Evolutionary conservation across 441 rosid genomes (phyloP).

Genomic region (Pelargonium australe): DNA sequence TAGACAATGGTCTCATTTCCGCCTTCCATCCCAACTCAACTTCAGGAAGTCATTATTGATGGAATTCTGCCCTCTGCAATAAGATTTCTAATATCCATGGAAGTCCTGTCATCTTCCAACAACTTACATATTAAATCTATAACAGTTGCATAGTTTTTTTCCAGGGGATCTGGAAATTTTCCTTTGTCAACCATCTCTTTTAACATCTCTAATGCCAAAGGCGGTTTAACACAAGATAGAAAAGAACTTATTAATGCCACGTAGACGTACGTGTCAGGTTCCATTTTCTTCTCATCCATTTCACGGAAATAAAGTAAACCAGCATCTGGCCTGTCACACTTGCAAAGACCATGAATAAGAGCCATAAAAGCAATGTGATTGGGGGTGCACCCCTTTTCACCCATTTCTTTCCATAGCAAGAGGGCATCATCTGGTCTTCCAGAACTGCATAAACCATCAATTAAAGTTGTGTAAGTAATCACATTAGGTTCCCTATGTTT

Average conservation of each 20-base stretch:
- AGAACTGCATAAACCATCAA: conserved; percentile 56
- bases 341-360: conserved; percentile 72
- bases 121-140: conserved; percentile 47
- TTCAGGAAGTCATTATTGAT: conserved; percentile 16
- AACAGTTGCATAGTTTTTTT: conserved; percentile 39
- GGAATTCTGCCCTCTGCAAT: conserved; percentile 42
- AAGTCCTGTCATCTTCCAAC: conserved; percentile 46
- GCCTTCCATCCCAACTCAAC: conserved; percentile 16
- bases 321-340: conserved; percentile 51
- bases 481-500: conserved; percentile 57
- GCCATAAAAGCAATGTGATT: conserved; percentile 59
- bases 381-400: conserved; percentile 38
- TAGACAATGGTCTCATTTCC: conserved; percentile 13
- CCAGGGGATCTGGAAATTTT: conserved; percentile 40
- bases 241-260: conserved; percentile 44
- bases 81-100: conserved; percentile 41
- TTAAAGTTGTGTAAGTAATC: conserved; percentile 60
- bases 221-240: conserved; percentile 34
- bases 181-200: conserved; percentile 55
- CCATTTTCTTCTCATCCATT: conserved; percentile 61
- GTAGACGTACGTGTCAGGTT: conserved; percentile 58
- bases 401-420: conserved; percentile 61
- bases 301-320: conserved; percentile 51
- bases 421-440: conserved; percentile 72
- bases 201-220: conserved; percentile 46